Evolutionary conservation across 345 rosid species (phyloP).

Genomic region (Salix caprea): DNA sequence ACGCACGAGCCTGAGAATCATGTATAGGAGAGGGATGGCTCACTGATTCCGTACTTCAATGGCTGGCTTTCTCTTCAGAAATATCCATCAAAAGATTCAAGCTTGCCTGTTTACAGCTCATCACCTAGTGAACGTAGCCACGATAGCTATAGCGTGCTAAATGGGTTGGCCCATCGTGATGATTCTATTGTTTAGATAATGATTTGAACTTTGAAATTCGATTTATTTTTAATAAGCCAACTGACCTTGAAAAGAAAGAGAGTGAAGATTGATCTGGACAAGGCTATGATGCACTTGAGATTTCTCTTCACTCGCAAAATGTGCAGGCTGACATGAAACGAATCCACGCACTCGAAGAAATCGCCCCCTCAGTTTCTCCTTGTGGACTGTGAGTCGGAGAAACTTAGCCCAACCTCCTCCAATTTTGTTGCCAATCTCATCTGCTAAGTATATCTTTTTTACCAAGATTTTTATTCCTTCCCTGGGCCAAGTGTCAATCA

Average conservation of each 20-base stretch:
- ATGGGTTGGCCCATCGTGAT: neutral
- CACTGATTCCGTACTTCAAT: slow-evolving; percentile 11
- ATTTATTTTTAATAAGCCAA: neutral
- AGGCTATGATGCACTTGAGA: no score
- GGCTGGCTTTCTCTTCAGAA: slow-evolving; percentile 13
- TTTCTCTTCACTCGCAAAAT: no score
- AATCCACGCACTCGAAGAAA: no score
- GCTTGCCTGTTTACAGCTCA: slow-evolving; percentile 4
- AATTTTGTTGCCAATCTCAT: no score
- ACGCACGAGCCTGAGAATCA: neutral
- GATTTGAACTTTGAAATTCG: neutral
- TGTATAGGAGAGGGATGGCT: slow-evolving; percentile 1
- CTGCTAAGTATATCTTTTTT: no score
- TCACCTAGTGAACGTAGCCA: neutral
- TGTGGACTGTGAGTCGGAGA: no score
- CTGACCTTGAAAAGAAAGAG: neutral
- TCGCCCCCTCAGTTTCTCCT: no score
- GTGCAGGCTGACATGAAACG: no score
- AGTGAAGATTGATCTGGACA: neutral
- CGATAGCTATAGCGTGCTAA: neutral
- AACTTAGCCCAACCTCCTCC: no score
- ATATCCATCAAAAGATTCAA: slow-evolving; percentile 7
- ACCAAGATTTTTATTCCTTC: no score
- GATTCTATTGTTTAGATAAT: neutral
- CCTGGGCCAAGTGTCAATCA: no score